Conservation (phyloP, 495 filamentous ascomycete genomes). For the Trichoderma asperelloides region DNA sequence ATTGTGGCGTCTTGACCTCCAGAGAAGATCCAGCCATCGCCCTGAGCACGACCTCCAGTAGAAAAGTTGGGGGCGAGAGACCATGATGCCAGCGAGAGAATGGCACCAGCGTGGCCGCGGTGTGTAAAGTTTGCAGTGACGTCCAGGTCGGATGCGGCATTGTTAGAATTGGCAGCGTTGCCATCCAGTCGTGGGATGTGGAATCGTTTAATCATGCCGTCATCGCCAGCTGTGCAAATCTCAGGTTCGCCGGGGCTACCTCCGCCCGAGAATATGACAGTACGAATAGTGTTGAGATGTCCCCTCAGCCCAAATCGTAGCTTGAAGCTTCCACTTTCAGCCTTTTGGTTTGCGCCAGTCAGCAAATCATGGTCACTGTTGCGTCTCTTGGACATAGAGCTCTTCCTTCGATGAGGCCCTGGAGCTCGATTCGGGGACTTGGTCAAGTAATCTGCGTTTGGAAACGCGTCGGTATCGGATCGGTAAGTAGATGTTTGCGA, state of each 20-base stretch:
- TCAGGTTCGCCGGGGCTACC: conserved; percentile 91
- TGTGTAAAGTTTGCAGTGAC: conserved; percentile 91
- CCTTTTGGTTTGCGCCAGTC: conserved; percentile 37
- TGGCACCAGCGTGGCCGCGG: conserved; percentile 81
- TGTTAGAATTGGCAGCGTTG: conserved; percentile 43
- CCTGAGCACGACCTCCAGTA: conserved; percentile 72
- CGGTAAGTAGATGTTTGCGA: conserved; percentile 41
- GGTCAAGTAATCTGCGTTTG: conserved; percentile 67
- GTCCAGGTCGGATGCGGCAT: conserved; percentile 65
- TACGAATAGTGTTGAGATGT: conserved; percentile 86
- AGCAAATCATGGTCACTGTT: conserved; percentile 47
- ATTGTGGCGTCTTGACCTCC: conserved; percentile 91
- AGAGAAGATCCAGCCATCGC: conserved; percentile 96
- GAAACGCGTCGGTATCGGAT: conserved; percentile 79
- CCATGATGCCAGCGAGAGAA: conserved; percentile 79
- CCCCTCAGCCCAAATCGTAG: conserved; percentile 86
- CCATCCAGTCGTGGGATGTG: conserved; percentile 73
- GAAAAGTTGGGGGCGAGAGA: conserved; percentile 76
- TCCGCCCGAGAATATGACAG: conserved; percentile 91
- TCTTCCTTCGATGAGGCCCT: conserved; percentile 69
- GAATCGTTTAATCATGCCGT: conserved; percentile 93
- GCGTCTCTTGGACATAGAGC: conserved; percentile 58
- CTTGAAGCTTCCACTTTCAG: conserved; percentile 69
- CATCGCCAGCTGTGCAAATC: conserved; percentile 92
- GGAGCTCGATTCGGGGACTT: conserved; percentile 73